phyloP scores from a whole-genome alignment of 225 moss, liverwort and hornwort species.

The Antitrichia curtipendula region DNA sequence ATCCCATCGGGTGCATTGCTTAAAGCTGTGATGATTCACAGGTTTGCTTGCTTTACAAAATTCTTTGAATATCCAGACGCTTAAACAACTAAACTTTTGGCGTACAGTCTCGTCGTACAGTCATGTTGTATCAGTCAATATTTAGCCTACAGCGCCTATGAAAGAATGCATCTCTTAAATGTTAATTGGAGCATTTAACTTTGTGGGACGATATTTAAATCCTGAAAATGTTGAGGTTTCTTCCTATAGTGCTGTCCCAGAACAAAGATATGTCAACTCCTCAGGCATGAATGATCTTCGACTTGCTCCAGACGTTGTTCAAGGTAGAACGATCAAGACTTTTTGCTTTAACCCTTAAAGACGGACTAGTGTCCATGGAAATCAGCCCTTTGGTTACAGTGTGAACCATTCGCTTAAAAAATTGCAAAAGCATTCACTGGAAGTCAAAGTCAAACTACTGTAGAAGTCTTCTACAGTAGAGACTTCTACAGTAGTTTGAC shows the following conservation, averaged over 20 bases:
- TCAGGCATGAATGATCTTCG: constrained; percentile 9
- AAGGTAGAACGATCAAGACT: constrained; percentile 11
- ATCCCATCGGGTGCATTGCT: constrained; percentile 45
- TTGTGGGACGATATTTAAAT: background rate
- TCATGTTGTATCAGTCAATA: background rate
- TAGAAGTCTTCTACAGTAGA: no score
- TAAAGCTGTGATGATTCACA: constrained; percentile 58
- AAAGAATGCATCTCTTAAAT: background rate
- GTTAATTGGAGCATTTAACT: background rate
- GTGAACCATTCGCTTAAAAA: no score
- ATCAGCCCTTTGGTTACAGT: no score
- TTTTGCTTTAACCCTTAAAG: background rate
- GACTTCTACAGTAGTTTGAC: no score
- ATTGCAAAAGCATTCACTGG: no score
- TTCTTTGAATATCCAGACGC: background rate
- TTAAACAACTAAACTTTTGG: background rate
- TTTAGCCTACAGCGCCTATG: background rate
- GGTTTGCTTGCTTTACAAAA: background rate
- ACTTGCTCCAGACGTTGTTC: constrained; percentile 31
- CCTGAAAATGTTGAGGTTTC: background rate
- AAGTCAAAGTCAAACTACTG: no score
- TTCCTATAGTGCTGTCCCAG: constrained; percentile 24
- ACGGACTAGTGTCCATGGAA: no score
- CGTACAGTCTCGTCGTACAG: no score
- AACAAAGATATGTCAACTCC: constrained; percentile 9